Base-by-base conservation (phyloP, 192 early-diverging fungal species). In the Funneliformis mosseae region DNA sequence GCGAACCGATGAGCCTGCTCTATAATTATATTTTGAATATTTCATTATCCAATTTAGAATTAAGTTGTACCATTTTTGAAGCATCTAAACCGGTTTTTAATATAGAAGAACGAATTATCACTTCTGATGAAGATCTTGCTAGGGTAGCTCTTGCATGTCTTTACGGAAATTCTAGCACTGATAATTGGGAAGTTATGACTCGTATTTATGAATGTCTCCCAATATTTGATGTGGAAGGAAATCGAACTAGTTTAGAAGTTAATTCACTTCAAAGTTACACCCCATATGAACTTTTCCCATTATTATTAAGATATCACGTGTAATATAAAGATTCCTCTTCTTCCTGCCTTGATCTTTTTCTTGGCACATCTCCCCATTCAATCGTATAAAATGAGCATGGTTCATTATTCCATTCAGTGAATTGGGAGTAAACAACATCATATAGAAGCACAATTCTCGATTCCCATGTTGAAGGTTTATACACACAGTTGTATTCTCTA, bases 161-260 rank as follows among this genome's bases (percentile, higher is more conserved):
- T 67, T 91, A 91, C 43, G 83, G 86, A 12, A 89, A 84, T 41
- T 64, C 87, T 42, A 85, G 77, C 3, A 80, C 80, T 41, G 67
- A 84, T 33, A 83, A 87, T 25, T 82, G 81, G 66, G 84, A 87
- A 8, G 79, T 86, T 60, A 83, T 88, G 76, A 85, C 84, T 10
- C 84, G 88, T 27, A 88, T 89, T 59, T 88, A 88, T 82, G 88
- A 89, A 71, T 89, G 85, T 39, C 68, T 91, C 3, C 90, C 90
- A 14, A 81, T 88, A 38, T 89, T 91, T 78, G 80, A 84, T 42
- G 83, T 83, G 23, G 80, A 83, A 4, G 83, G 84, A 5, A 72
- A 88, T 61, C 76, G 76, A 45, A 71, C 23, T 16, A 11, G 25
- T 27, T 18, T 69, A 21, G 78, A 79, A 18, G 61, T 71, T 16